Evolutionary conservation across 78 protist species (phyloP).

Genomic region (Dictyostelium firmibasis): DNA sequence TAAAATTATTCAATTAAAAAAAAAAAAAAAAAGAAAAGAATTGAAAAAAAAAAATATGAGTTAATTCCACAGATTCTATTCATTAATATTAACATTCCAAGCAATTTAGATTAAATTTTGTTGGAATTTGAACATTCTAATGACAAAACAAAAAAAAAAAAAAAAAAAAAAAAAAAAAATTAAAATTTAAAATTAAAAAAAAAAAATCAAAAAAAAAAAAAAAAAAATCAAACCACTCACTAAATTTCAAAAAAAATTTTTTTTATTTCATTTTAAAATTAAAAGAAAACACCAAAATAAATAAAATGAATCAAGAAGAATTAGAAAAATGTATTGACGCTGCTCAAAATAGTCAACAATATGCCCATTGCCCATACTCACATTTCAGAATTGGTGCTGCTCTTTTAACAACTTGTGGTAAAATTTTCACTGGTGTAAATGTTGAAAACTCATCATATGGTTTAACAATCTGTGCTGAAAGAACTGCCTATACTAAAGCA

Average conservation of each 20-base stretch:
- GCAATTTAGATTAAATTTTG: neutral
- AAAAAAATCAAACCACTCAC: no score
- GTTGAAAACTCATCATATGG: constrained; percentile 95
- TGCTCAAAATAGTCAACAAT: neutral
- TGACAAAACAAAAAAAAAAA: neutral
- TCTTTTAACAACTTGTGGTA: constrained; percentile 71
- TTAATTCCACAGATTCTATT: no score
- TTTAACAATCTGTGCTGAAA: constrained; percentile 93
- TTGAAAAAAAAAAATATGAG: no score
- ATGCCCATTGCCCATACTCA: constrained; percentile 87
- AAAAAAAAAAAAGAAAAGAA: no score
- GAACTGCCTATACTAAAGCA: constrained; percentile 87
- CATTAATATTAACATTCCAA: no score
- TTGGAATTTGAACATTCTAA: neutral
- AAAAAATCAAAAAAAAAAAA: no score
- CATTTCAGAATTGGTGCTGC: constrained; percentile 91
- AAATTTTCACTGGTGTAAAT: constrained; percentile 83
- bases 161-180: no score
- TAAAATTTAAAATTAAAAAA: no score
- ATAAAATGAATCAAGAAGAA: constrained; percentile 31
- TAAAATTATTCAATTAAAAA: no score
- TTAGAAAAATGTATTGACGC: constrained; percentile 37
- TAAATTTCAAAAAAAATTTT: neutral
- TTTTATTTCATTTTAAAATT: neutral
- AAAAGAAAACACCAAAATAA: neutral